Base-by-base conservation (phyloP, 192 early-diverging fungal species). In the Chytriomyces confervae region DNA sequence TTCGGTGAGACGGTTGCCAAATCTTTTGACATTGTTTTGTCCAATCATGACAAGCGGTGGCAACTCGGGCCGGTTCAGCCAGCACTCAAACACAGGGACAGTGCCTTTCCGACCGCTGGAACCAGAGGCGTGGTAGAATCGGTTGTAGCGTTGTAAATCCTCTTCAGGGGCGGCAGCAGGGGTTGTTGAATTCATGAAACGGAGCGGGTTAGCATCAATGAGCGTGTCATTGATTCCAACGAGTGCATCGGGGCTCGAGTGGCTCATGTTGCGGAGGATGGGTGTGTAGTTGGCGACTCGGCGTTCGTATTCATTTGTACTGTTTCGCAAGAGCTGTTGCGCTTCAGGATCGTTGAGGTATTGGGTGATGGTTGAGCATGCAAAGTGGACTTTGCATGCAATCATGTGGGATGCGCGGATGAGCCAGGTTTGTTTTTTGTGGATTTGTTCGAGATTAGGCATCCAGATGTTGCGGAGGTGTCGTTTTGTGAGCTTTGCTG, bases 391-490 rank as follows among this genome's bases (percentile, higher is more conserved):
- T 62, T 73, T 73, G 61, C 72, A 73, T 6, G 62, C 43, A 36
- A 73, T 13, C 44, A 27, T 7, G 29, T 7, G 18, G 29, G 27
- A 18, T 5, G 7, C 62, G 18, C 29, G 29, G 43, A 62, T 50
- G n/a, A 23, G 27, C 43, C 44, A 47, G 43, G 46, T 43, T 43
- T 62, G 20, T 43, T 62, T 24, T 7, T 9, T 7, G 8, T 1
- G 1, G 10, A 73, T 73, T 73, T 73, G 72, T 44, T 73, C 72
- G 50, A 73, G 29, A 48, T 73, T 73, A 0, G 72, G 72, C 72
- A 73, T 62, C 72, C 72, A 73, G 45, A 43, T 18, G 45, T 73
- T 73, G 20, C 72, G 53, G 1, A 73, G 60, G 1, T 0, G 53
- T 8, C 18, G 51, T 53, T 53, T 53, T n/a, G n/a, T n/a, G n/a